Percentiles rank a stretch among this genome's conserved stretches.
phyloP scores from a whole-genome alignment of 1,284 basidiomycete species.

The Hortiboletus rubellus region DNA sequence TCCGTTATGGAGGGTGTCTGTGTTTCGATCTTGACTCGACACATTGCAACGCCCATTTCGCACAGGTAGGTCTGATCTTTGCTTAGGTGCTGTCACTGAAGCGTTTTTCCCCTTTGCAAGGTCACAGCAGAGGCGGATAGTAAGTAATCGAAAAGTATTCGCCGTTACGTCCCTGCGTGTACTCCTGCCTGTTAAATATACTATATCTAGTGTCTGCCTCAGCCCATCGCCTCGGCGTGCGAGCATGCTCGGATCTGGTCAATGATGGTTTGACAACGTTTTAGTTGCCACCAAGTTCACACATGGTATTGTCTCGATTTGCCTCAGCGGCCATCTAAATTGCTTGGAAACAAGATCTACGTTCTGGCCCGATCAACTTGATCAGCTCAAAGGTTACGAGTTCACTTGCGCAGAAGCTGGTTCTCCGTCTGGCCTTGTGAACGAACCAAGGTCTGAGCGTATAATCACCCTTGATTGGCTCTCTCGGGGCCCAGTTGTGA shows the following conservation, averaged over 20 bases:
- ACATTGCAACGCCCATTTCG: neutral
- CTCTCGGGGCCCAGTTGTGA: slow-evolving; percentile 22
- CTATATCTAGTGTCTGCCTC: too few relatives aligned
- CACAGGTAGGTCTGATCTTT: neutral
- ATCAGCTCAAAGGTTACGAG: too few relatives aligned
- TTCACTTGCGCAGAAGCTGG: slow-evolving; percentile 15
- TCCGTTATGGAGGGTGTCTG: slow-evolving; percentile 18
- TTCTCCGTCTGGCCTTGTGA: slow-evolving; percentile 13
- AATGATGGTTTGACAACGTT: too few relatives aligned
- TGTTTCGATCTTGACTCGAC: neutral
- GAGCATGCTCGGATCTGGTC: too few relatives aligned
- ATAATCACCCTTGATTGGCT: slow-evolving; percentile 15
- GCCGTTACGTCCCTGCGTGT: too few relatives aligned
- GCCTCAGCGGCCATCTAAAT: neutral
- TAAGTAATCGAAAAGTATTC: too few relatives aligned
- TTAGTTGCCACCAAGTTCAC: too few relatives aligned
- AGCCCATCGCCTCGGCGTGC: too few relatives aligned
- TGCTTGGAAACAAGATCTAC: neutral
- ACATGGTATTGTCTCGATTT: too few relatives aligned
- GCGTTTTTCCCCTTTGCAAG: neutral
- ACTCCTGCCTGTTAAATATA: too few relatives aligned
- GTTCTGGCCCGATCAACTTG: neutral
- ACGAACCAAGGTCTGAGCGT: slow-evolving; percentile 18
- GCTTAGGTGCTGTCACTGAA: neutral
- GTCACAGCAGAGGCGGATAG: neutral